Base-by-base conservation (phyloP, 306 rosid genomes). In the Corylus americana region DNA sequence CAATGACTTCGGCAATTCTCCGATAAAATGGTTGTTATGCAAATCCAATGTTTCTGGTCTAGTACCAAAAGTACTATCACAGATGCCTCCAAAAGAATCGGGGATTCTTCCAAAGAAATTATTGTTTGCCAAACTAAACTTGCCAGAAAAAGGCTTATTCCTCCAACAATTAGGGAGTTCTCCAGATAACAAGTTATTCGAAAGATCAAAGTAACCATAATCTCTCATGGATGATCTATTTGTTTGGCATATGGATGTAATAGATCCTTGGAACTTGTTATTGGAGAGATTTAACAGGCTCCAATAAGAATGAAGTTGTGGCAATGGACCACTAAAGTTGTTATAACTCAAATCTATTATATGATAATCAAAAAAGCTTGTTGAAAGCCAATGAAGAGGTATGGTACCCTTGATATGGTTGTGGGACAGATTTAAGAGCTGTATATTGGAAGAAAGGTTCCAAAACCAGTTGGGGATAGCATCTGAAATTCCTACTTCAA, bases 261-360 rank as follows among this genome's bases (percentile, higher is more conserved):
- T 20, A 8, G 68, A 3, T 12, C 78, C 77, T 0, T 79, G 63
- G 11, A 85, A 57, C 44, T 5, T 71, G 59, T 85, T 78, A 7
- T 78, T n/a, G 14, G 85, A 71, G 55, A 85, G 58, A 49, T 0
- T 0, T 7, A 82, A 20, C 1, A 2, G 0, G 2, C 3, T 0
- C 2, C 3, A 31, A 31, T 2, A 4, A 0, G 80, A 53, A 18
- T 80, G 59, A 55, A 79, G 35, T 11, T 37, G 12, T 5, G 81
- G 88, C 5, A 85, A 37, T 18, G 70, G 72, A 51, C 86, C 82
- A 0, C 31, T 16, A 5, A 85, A 66, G 18, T 16, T 22, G 70
- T 85, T 82, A 11, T 81, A 71, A 18, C 79, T 75, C 81, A 85
- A 39, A 80, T 71, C 77, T 10, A 74, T 0, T 1, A 20, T 1